A percentile compares a stretch with the other conserved stretches of the same genome.
phyloP scores from a whole-genome alignment of 2,329 filamentous ascomycete species.

The Aspergillus clavatus region DNA sequence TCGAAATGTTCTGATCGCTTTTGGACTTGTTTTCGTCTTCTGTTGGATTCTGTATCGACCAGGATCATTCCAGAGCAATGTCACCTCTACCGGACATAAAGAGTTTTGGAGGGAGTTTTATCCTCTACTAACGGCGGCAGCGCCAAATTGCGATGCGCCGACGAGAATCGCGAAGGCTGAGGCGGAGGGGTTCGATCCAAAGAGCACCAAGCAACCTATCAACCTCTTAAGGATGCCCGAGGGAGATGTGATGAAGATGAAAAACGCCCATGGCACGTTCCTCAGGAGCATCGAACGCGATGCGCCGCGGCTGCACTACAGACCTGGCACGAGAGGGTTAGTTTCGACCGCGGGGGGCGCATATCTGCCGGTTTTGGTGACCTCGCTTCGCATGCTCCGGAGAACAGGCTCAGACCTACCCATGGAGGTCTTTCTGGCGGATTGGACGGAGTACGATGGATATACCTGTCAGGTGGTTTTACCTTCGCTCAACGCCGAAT shows the following conservation, averaged over 20 bases:
- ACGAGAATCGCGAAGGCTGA: constrained; percentile 14
- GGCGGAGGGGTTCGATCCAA: constrained; percentile 20
- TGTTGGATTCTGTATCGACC: background rate
- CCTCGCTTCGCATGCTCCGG: constrained; percentile 19
- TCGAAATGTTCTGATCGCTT: background rate
- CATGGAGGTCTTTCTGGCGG: constrained; percentile 17
- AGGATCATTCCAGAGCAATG: background rate
- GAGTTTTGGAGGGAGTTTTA: constrained; percentile 29
- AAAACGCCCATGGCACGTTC: constrained; percentile 25
- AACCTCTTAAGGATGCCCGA: constrained; percentile 23
- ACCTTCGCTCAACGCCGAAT: constrained; percentile 33
- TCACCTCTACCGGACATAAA: background rate
- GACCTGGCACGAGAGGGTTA: constrained; percentile 31
- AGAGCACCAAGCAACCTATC: constrained; percentile 20
- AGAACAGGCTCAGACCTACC: constrained; percentile 16
- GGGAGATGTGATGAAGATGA: constrained; percentile 24
- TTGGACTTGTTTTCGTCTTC: background rate
- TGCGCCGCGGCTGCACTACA: constrained; percentile 24
- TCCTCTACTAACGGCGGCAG: constrained; percentile 20
- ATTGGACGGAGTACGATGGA: constrained; percentile 25
- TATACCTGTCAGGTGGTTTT: constrained; percentile 33
- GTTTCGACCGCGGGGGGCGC: constrained; percentile 32
- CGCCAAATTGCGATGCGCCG: constrained; percentile 21
- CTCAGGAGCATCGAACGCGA: constrained; percentile 17
- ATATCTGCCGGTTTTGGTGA: constrained; percentile 18